Conservation (phyloP, 2,329 filamentous ascomycete species). For the Epichloe brachyelytri region DNA sequence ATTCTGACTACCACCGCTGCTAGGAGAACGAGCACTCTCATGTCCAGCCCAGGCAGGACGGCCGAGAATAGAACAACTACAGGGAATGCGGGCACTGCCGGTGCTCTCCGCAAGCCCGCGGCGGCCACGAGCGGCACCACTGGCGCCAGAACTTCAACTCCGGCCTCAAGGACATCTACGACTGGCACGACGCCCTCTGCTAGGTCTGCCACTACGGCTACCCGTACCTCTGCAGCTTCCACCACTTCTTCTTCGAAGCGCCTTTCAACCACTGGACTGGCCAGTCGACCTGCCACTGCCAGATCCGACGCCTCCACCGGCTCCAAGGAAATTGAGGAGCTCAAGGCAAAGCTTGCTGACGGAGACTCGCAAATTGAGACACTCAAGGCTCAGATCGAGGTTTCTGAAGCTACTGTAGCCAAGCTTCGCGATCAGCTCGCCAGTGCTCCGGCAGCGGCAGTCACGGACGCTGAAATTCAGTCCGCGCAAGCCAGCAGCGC, state of each 20-base stretch:
- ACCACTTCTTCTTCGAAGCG: slow-evolving; percentile 38
- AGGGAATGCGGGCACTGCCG: slow-evolving; percentile 18
- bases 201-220: slow-evolving; percentile 22
- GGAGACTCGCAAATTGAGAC: slow-evolving; percentile 45
- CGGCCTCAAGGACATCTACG: slow-evolving; percentile 17
- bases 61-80: slow-evolving; percentile 23
- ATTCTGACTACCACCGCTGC: slow-evolving; percentile 23
- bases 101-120: slow-evolving; percentile 22
- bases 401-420: slow-evolving; percentile 41
- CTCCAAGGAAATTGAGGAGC: slow-evolving; percentile 44
- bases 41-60: slow-evolving; percentile 24
- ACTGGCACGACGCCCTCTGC: slow-evolving; percentile 16
- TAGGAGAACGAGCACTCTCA: slow-evolving; percentile 31
- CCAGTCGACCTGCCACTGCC: slow-evolving; percentile 21
- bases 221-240: slow-evolving; percentile 23
- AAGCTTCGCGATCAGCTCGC: slow-evolving; percentile 40
- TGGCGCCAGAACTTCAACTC: slow-evolving; percentile 24
- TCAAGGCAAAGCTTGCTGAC: slow-evolving; percentile 45
- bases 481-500: slow-evolving; percentile 25
- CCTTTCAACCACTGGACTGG: slow-evolving; percentile 34
- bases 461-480: slow-evolving; percentile 26
- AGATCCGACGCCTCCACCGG: slow-evolving; percentile 27
- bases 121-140: slow-evolving; percentile 19
- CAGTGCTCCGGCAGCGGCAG: slow-evolving; percentile 23
- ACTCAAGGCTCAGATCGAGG: slow-evolving; percentile 42